Evolutionary conservation across 257 asterid species (phyloP), one percentile per base, ranked within the genome.

Genomic region (Solanum chiquidenum): DNA sequence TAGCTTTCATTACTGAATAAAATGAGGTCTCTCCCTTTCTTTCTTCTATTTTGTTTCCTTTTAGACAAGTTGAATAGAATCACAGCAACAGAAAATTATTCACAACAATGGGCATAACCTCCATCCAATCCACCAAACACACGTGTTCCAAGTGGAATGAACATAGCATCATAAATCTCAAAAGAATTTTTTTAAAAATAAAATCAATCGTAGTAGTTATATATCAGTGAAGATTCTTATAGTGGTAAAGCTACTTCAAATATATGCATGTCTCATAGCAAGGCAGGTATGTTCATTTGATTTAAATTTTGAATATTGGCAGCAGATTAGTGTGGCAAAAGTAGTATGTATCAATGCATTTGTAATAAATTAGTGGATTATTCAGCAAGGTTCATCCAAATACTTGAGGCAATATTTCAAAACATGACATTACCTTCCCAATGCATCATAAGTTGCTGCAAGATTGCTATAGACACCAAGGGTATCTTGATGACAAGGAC

Each of bases 391-490:
- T 58, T 86, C 46, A 84, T 34, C 46, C 66, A 80, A 38, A 76
- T 25, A 46, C 31, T 55, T 27, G 31, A 49, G 31, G 31, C 29
- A 40, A 83, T 1, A 68, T 29, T 40, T 13, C n/a, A 71, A 58
- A 86, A 69, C 16, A 64, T 34, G 40, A 82, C 38, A 84, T 93
- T 97, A 97, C 99, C 99, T 97, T 92, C 99, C 99, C 95, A 96
- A 90, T 40, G 98, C 99, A 90, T 97, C 99, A 88, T 97, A 97
- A 87, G 99, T 96, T 82, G 99, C 99, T 20, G 99, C 99, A 42
- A 97, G 98, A 88, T 97, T 97, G 93, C 98, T 95, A 88, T 97
- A 97, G 34, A 97, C 98, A 69, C 99, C 99, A 27, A 97, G 99
- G 12, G 99, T 94, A 88, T 97, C 99, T 90, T 96, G 99, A 89